Evolutionary conservation across 116 monocot genomes (phyloP).

Genomic region (Dioscorea cayenensis): DNA sequence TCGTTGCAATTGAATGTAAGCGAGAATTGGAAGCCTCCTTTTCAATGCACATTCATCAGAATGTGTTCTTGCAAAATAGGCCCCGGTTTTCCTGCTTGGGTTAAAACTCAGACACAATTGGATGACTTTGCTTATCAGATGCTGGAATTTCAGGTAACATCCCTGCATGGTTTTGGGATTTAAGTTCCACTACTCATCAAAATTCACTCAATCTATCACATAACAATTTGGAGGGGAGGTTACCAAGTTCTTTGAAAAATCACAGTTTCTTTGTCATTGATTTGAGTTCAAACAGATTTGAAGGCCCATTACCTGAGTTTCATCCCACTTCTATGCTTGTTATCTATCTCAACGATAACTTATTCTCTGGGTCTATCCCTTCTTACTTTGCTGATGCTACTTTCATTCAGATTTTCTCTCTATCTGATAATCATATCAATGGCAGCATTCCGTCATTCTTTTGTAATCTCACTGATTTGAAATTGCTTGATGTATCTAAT

Average conservation of each 20-base stretch:
- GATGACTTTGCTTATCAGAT: background rate
- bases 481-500: too few relatives aligned
- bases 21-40: too few relatives aligned
- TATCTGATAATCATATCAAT: background rate
- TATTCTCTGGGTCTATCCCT: conserved; percentile 1
- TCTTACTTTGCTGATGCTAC: too few relatives aligned
- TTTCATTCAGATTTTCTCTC: too few relatives aligned
- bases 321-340: background rate
- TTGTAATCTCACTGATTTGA: background rate
- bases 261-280: background rate
- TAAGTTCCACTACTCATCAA: too few relatives aligned
- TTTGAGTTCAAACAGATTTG: background rate
- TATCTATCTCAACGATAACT: background rate
- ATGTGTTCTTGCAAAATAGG: background rate
- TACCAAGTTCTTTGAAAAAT: background rate
- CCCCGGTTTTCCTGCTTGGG: background rate
- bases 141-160: conserved; percentile 6
- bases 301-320: background rate
- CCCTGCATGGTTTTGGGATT: conserved; percentile 3
- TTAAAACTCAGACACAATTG: background rate
- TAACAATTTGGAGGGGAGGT: background rate
- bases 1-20: too few relatives aligned
- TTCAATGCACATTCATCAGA: too few relatives aligned
- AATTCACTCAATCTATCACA: background rate
- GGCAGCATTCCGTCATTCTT: background rate